Base-by-base conservation (phyloP, 768 basidiomycete genomes). In the Suillus ampliporus region DNA sequence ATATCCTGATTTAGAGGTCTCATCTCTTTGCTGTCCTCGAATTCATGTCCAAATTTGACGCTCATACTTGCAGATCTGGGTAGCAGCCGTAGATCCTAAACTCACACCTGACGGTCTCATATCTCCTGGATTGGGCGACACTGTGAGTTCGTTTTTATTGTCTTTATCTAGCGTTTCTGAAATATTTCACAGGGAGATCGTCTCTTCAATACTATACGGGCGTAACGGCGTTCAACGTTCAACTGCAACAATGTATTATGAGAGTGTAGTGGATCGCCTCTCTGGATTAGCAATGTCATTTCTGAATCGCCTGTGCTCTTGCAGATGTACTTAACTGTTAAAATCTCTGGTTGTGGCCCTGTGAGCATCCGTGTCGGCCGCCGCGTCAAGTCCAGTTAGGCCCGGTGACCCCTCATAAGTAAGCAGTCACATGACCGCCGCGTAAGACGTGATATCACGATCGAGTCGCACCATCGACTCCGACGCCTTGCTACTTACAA, bases 101-200 rank as follows among this genome's bases (percentile, higher is more conserved):
- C 74, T 99, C 64, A 95, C 92, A 0, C 48, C 65, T 0, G 84
- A 91, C 19, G 97, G 96, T 8, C 80, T 94, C 65, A 91, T 99
- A 63, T 83, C 79, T n/a, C 96, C 96, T 11, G 96, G 96, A 21
- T 82, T 97, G 48, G 96, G 96, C 5, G 96, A 97, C 75, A 87
- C 92, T 28, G 94, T 93, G 70, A 72, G 91, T 82, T 4, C 28
- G 21, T 37, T 23, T 35, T 23, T 38, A 17, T 57, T 11, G 43
- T 35, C 19, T 54, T 58, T 23, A 23, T 11, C 3, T 35, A 41
- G 31, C 52, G 57, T 50, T 61, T 60, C 53, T 11, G 54, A 58
- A 52, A 21, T 23, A 61, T 23, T 58, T 21, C 17, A 48, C 67
- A 95, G 92, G 94, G 94, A 2, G 94, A 96, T 69, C 89, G 94